Percentiles rank a stretch among this genome's conserved stretches.
phyloP scores from a whole-genome alignment of 176 grass and related monocot genomes.

The maize (Zea mays) region Zm-B73-REFERENCE-NAM-5.0 NC_050103.1:18980001-18980500 shows the following conservation, averaged over 20 bases:
- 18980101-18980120: neutral
- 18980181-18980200: too few relatives aligned
- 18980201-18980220: too few relatives aligned
- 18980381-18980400: too few relatives aligned
- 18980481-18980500: too few relatives aligned
- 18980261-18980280: neutral
- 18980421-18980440: too few relatives aligned
- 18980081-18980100: constrained; percentile 1
- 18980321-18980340: too few relatives aligned
- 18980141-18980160: constrained; percentile 28
- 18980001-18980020: neutral
- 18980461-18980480: too few relatives aligned
- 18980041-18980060: constrained; percentile 9
- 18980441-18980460: too few relatives aligned
- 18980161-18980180: neutral
- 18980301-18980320: neutral
- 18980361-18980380: too few relatives aligned
- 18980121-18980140: neutral
- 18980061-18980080: neutral
- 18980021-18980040: neutral
- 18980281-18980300: neutral
- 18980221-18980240: too few relatives aligned
- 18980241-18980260: neutral
- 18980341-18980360: too few relatives aligned
- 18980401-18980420: too few relatives aligned